Percentiles rank a stretch among this genome's conserved stretches.
Conservation (phyloP, 352 stramenopile genomes). For the Salisapilia sapeloensis region DNA sequence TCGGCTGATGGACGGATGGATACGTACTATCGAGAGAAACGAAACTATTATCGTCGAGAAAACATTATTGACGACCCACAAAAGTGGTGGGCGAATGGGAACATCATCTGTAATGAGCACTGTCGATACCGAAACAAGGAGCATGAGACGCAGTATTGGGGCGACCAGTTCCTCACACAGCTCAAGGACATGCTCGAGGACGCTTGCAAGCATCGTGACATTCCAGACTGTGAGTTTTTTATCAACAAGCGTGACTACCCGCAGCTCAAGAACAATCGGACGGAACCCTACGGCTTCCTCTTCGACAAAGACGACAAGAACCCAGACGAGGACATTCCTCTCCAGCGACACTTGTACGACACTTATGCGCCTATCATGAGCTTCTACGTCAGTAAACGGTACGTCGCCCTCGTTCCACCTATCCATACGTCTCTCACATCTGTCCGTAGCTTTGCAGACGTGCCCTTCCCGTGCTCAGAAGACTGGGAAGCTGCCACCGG, state of each 20-base stretch:
- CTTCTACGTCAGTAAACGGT: conserved; percentile 90
- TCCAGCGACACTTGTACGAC: conserved; percentile 79
- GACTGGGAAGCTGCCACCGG: conserved; percentile 89
- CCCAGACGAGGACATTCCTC: conserved; percentile 84
- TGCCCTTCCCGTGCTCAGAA: conserved; percentile 94
- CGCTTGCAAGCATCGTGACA: conserved; percentile 83
- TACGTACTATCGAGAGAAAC: conserved; percentile 86
- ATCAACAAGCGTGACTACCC: conserved; percentile 99
- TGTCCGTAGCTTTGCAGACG: conserved; percentile 84
- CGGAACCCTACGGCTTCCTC: conserved; percentile 96
- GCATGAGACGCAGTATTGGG: conserved; percentile 91
- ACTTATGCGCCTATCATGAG: conserved; percentile 95
- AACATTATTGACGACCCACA: conserved; percentile 66
- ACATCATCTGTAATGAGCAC: conserved; percentile 97
- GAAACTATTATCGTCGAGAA: conserved; percentile 56
- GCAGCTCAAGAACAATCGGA: conserved; percentile 95
- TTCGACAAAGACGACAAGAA: conserved; percentile 95
- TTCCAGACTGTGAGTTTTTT: conserved; percentile 99
- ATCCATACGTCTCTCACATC: neutral
- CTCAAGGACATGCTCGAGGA: conserved; percentile 95
- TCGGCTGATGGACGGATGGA: conserved; percentile 76
- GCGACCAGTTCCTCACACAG: conserved; percentile 93
- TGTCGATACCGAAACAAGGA: conserved; percentile 76
- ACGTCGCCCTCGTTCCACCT: neutral
- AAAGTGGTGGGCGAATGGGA: conserved; percentile 99